Evolutionary conservation across 371 early-diverging fungal species (phyloP).

Genomic region (Zopfochytrium polystomum): DNA sequence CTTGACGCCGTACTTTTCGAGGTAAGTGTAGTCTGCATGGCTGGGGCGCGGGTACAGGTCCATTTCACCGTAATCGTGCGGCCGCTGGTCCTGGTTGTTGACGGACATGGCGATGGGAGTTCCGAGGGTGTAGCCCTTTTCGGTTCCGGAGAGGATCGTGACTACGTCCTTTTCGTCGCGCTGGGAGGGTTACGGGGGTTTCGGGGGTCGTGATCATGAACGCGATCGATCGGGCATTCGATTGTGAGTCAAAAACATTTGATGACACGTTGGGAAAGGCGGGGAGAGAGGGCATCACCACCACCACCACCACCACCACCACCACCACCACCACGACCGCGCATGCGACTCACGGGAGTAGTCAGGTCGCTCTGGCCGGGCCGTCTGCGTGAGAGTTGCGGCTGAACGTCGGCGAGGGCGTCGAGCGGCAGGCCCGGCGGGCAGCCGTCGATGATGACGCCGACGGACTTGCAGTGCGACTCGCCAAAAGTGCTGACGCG

Average conservation of each 20-base stretch:
- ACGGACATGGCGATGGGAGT: conserved; percentile 92
- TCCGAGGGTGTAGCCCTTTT: conserved; percentile 89
- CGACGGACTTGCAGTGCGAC: conserved; percentile 96
- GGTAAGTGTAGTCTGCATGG: conserved; percentile 95
- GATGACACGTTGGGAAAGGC: conserved; percentile 3
- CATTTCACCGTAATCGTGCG: conserved; percentile 92
- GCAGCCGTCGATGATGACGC: conserved; percentile 92
- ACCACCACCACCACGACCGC: no score
- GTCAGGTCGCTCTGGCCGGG: conserved; percentile 95
- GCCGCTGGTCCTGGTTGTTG: conserved; percentile 92
- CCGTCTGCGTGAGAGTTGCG: conserved; percentile 84
- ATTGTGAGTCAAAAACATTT: not conserved
- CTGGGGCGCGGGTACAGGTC: conserved; percentile 81
- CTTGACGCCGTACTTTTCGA: conserved; percentile 94
- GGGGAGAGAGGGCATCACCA: not conserved
- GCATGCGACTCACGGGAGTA: conserved; percentile 72
- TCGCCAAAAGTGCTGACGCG: conserved; percentile 94
- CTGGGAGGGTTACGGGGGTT: conserved; percentile 40
- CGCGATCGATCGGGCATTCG: not conserved
- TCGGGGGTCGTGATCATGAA: not conserved
- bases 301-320: no score
- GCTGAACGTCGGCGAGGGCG: conserved; percentile 89
- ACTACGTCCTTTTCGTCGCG: conserved; percentile 90
- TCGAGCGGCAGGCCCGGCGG: conserved; percentile 91
- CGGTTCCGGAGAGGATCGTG: conserved; percentile 88